These are phyloP conservation scores for Thermothelomyces thermophilus DNA, from an alignment of 2,329 filamentous ascomycete genomes.

Conservation along the genomic window DNA sequence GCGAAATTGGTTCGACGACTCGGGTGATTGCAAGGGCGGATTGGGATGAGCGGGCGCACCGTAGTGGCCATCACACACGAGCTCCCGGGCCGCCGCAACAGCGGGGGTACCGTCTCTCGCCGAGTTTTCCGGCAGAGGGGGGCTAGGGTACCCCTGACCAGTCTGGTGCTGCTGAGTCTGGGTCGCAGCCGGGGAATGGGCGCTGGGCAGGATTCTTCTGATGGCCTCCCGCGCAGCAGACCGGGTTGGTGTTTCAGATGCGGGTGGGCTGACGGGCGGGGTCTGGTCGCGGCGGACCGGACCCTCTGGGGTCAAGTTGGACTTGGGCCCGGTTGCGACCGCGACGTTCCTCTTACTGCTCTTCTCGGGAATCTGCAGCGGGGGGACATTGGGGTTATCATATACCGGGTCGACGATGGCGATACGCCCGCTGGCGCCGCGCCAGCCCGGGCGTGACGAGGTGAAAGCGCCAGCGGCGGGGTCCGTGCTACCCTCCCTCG, in stretches of 20 bases:
- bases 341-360: slow-evolving; percentile 37
- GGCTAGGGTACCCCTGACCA: slow-evolving; percentile 32
- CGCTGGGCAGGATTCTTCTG: slow-evolving; percentile 33
- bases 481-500: slow-evolving; percentile 25
- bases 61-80: slow-evolving; percentile 18
- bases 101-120: slow-evolving; percentile 18
- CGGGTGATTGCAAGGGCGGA: slow-evolving; percentile 15
- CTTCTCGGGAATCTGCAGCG: slow-evolving; percentile 50
- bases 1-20: slow-evolving; percentile 16
- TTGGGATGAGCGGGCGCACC: slow-evolving; percentile 14
- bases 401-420: slow-evolving; percentile 57
- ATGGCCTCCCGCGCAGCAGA: slow-evolving; percentile 25
- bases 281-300: slow-evolving; percentile 23
- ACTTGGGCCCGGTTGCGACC: slow-evolving; percentile 18
- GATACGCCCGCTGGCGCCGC: slow-evolving; percentile 63
- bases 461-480: slow-evolving; percentile 32
- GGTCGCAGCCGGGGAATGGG: slow-evolving; percentile 24
- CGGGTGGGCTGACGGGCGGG: slow-evolving; percentile 29
- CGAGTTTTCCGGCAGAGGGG: slow-evolving; percentile 32
- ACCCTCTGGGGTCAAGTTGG: slow-evolving; percentile 10
- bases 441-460: slow-evolving; percentile 55
- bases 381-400: slow-evolving; percentile 50
- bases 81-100: slow-evolving; percentile 22
- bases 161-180: slow-evolving; percentile 10
- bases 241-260: slow-evolving; percentile 26